phyloP scores from a whole-genome alignment of 1,284 basidiomycete species.

The Agroathelia rolfsii region DNA sequence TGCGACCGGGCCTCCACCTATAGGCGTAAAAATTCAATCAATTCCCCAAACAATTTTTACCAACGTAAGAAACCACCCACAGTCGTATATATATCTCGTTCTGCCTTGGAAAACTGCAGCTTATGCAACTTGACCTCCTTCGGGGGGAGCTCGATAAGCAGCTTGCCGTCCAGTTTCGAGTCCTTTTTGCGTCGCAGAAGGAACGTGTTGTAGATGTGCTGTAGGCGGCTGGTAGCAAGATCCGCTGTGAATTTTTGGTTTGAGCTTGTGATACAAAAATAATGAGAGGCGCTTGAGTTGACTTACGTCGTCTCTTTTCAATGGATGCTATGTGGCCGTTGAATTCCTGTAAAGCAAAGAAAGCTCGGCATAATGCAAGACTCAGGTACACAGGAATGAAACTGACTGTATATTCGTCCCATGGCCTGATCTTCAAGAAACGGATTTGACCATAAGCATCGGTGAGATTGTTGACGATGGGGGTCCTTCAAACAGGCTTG shows the following conservation, averaged over 20 bases:
- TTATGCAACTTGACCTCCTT: conserved; percentile 39
- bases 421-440: conserved; percentile 41
- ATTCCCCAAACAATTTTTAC: background rate
- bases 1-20: conserved; percentile 47
- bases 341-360: no score
- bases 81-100: conserved; percentile 45
- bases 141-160: conserved; percentile 45
- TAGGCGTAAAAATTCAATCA: conserved; percentile 2
- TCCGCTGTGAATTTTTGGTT: conserved; percentile 22
- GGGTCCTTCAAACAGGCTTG: conserved; percentile 28
- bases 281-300: conserved; percentile 9
- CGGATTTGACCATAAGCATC: conserved; percentile 44
- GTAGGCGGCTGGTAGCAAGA: conserved; percentile 38
- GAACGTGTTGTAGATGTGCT: conserved; percentile 39
- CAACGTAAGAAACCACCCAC: conserved; percentile 16
- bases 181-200: conserved; percentile 48
- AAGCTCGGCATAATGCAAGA: no score
- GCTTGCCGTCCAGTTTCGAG: conserved; percentile 45
- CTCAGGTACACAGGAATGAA: no score
- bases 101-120: conserved; percentile 42
- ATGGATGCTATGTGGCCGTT: conserved; percentile 28
- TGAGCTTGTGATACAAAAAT: background rate
- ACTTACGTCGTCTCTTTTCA: conserved; percentile 38
- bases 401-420: conserved; percentile 45
- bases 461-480: conserved; percentile 41